These are phyloP conservation scores for Trichoderma atrobrunneum DNA, from an alignment of 2,329 filamentous ascomycete species.

Conservation along the genomic window DNA sequence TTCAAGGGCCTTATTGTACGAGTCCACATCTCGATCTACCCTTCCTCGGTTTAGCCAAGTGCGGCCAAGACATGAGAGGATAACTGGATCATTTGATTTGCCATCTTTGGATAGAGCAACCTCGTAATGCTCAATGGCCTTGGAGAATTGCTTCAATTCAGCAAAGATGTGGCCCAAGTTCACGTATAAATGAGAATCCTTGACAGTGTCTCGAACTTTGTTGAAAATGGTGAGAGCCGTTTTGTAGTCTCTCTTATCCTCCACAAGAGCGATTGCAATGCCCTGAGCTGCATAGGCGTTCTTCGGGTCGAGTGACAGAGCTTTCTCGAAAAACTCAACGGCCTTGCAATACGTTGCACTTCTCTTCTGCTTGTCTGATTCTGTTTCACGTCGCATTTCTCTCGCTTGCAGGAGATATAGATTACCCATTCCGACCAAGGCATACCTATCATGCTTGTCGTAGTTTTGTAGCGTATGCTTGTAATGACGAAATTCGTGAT, in stretches of 20 bases:
- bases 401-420: constrained; percentile 81
- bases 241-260: constrained; percentile 88
- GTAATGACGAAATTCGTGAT: constrained; percentile 89
- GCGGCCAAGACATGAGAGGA: constrained; percentile 81
- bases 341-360: constrained; percentile 84
- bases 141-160: constrained; percentile 84
- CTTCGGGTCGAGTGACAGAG: constrained; percentile 86
- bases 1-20: constrained; percentile 55
- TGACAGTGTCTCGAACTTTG: constrained; percentile 85
- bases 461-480: constrained; percentile 92
- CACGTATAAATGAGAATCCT: constrained; percentile 82
- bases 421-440: constrained; percentile 95
- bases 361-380: constrained; percentile 86
- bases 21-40: constrained; percentile 55
- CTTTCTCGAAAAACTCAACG: constrained; percentile 98
- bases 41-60: constrained; percentile 83
- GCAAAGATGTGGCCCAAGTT: constrained; percentile 93
- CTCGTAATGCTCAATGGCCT: constrained; percentile 95
- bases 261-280: constrained; percentile 87
- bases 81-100: constrained; percentile 68
- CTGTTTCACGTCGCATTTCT: constrained; percentile 90
- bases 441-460: constrained; percentile 98
- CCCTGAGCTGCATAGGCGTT: constrained; percentile 97
- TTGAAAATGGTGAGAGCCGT: constrained; percentile 82
- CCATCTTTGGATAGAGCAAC: constrained; percentile 75